Percentiles rank a stretch among this genome's conserved stretches.
phyloP scores from a whole-genome alignment of 176 grass and related monocot genomes.

The Oryza meyeriana region DNA sequence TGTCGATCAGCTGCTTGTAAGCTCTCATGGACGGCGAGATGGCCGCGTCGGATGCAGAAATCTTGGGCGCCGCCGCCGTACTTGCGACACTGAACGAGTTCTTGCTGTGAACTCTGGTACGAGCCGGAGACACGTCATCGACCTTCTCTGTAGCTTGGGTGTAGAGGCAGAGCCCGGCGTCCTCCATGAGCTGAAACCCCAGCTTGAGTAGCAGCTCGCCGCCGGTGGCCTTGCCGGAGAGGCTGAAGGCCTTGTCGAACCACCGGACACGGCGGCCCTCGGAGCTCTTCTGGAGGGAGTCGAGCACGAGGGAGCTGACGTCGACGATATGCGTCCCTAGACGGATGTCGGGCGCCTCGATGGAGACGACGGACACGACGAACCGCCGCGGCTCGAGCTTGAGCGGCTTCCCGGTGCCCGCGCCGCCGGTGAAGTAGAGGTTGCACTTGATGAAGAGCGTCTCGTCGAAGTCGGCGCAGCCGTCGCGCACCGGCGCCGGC shows the following conservation, averaged over 20 bases:
- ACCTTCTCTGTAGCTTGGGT: conserved; percentile 20
- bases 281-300: conserved; percentile 60
- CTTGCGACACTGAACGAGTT: conserved; percentile 55
- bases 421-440: conserved; percentile 67
- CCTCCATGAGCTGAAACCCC: conserved; percentile 85
- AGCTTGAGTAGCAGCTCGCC: conserved; percentile 64
- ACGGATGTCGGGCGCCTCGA: conserved; percentile 43
- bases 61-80: conserved; percentile 12
- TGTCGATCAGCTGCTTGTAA: conserved; percentile 38
- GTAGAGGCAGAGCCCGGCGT: conserved; percentile 52
- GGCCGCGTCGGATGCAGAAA: conserved; percentile 36
- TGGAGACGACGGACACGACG: conserved; percentile 46
- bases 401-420: conserved; percentile 61
- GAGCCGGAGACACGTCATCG: conserved; percentile 1
- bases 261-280: conserved; percentile 55
- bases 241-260: conserved; percentile 49
- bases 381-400: conserved; percentile 64
- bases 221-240: conserved; percentile 67
- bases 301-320: conserved; percentile 67
- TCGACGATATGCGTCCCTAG: conserved; percentile 59
- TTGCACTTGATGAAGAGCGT: conserved; percentile 73
- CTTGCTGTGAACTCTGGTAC: conserved; percentile 54
- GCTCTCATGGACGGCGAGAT: conserved; percentile 49
- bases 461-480: conserved; percentile 70
- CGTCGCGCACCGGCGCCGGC: conserved; percentile 49